Conservation (phyloP, 805 yeast species). For the Middelhovenomyces tepae region DNA sequence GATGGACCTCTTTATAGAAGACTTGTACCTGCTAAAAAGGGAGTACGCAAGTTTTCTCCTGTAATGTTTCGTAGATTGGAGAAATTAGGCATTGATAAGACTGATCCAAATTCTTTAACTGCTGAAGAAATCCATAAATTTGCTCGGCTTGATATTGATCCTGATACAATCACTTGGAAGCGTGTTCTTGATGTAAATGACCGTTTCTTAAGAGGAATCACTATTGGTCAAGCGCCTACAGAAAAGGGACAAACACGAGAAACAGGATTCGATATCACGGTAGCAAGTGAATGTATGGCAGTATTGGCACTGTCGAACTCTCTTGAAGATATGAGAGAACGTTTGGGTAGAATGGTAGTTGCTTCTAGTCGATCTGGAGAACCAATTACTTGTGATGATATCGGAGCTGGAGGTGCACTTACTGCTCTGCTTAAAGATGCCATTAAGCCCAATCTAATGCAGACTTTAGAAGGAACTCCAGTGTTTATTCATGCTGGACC, state of each 20-base stretch:
- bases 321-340: conserved; percentile 72
- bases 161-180: conserved; percentile 80
- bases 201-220: conserved; percentile 78
- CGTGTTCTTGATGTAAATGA: conserved; percentile 95
- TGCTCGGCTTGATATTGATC: conserved; percentile 82
- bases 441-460: conserved; percentile 94
- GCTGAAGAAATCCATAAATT: conserved; percentile 65
- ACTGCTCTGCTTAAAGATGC: conserved; percentile 94
- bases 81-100: conserved; percentile 73
- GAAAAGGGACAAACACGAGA: conserved; percentile 81
- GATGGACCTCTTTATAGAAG: conserved; percentile 75
- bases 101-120: conserved; percentile 73
- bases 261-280: conserved; percentile 93
- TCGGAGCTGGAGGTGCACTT: conserved; percentile 93
- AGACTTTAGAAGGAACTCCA: conserved; percentile 94
- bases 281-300: conserved; percentile 95
- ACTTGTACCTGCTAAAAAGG: conserved; percentile 79
- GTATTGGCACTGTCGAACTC: conserved; percentile 76
- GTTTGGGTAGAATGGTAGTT: conserved; percentile 85
- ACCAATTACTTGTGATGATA: conserved; percentile 88
- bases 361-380: conserved; percentile 67
- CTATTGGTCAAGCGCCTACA: conserved; percentile 86
- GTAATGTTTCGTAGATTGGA: conserved; percentile 69
- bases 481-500: conserved; percentile 98
- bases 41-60: conserved; percentile 65